Evolutionary conservation across 2,329 filamentous ascomycete species (phyloP), one percentile per base, ranked within the genome.

Genomic region (Microsporum canis): DNA sequence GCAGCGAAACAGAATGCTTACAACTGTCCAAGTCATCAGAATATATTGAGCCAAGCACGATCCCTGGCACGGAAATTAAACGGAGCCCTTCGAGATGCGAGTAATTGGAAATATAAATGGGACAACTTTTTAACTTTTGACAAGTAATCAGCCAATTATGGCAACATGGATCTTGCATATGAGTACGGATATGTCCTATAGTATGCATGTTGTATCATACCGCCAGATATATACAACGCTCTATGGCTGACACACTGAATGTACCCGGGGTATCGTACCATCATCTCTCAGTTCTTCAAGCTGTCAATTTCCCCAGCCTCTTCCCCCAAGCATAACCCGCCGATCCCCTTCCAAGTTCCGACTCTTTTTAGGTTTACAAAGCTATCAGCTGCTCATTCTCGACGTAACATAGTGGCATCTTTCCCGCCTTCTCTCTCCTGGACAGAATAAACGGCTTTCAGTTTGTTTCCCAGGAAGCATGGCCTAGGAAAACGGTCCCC

Each of bases 21-120:
- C 27, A 51, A 51, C 23, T 8, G 27, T 29, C 39, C 39, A 43
- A 43, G 14, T 43, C 39, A 17, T 43, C 39, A n/a, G 17, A 5
- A 43, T 43, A 43, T 43, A 43, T 43, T 51, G 12, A 2, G 27
- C 49, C 14, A 12, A 53, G 49, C 49, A 53, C 49, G 34, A 57
- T 29, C 55, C 34, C 34, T 38, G 55, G n/a, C 33, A 38, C 55
- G 55, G 55, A 57, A 41, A 57, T 57, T 57, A 57, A 57, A 57
- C 38, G 38, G 55, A 41, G 34, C 31, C 17, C 55, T 57, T 57
- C 55, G 49, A 53, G 49, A 57, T 57, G 55, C 55, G 55, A 57
- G 33, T 57, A 29, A 57, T 53, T 53, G 49, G 29, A 53, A 34
- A 53, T 34, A 17, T 12, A 27, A 53, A 47, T 47, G 43, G 43